These are phyloP conservation scores for Cutaneotrichosporon sp. DNA, from an alignment of 1,284 basidiomycete genomes.

Conservation along the genomic window DNA sequence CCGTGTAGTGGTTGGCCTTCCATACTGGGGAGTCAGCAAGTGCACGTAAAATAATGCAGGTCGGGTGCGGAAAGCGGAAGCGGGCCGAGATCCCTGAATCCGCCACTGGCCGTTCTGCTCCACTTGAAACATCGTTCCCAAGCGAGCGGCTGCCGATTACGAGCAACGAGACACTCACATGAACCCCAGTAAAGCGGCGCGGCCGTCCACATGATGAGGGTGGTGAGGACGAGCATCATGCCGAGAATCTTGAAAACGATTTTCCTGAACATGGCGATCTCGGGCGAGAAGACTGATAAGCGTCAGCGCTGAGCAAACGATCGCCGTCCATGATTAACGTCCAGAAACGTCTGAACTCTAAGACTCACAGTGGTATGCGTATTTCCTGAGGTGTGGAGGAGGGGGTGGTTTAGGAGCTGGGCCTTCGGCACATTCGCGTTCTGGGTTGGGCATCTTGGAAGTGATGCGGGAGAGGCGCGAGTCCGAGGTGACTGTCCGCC, in stretches of 20 bases:
- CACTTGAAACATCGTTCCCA: no score
- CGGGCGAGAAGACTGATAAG: constrained; percentile 31
- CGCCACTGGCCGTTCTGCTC: no score
- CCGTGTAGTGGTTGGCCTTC: constrained; percentile 42
- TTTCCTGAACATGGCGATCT: constrained; percentile 32
- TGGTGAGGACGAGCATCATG: constrained; percentile 26
- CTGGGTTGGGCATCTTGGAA: constrained; percentile 4
- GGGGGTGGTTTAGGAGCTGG: neutral
- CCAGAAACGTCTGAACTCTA: no score
- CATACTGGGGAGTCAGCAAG: constrained; percentile 25
- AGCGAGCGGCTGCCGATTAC: neutral
- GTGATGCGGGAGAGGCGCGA: neutral
- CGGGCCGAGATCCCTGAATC: no score
- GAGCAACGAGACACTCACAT: constrained; percentile 25
- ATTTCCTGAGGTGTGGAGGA: constrained; percentile 20
- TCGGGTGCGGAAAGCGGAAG: no score
- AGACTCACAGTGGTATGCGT: constrained; percentile 23
- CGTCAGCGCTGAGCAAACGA: neutral
- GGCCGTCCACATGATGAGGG: constrained; percentile 42
- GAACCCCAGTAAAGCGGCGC: constrained; percentile 52
- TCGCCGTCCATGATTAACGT: no score
- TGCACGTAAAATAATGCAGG: no score
- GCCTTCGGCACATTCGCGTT: neutral
- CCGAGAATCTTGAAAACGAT: constrained; percentile 38
- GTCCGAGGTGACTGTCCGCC: neutral